These are phyloP conservation scores for Cardiosporidium cionae DNA, from an alignment of 169 alveolate species.

Conservation along the genomic window DNA sequence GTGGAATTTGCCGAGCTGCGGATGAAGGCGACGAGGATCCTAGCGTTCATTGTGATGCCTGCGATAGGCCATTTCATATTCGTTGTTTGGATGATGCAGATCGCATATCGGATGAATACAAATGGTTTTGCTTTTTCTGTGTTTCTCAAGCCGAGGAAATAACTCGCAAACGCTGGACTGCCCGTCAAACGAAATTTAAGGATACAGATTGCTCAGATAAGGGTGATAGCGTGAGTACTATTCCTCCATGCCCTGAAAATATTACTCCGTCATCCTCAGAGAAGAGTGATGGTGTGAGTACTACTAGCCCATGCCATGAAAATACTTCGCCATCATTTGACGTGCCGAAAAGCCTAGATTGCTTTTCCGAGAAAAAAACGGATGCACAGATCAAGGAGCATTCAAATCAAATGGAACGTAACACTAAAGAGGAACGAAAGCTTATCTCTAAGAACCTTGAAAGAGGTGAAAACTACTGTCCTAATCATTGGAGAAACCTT, in stretches of 20 bases:
- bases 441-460: no score
- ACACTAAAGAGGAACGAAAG: neutral
- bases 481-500: no score
- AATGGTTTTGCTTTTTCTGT: conserved; percentile 14
- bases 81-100: conserved; percentile 26
- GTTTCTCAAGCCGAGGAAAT: neutral
- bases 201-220: no score
- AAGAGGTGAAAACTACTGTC: no score
- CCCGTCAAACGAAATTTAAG: no score
- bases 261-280: no score
- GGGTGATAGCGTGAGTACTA: no score
- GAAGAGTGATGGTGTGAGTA: neutral
- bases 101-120: neutral
- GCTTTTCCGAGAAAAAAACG: neutral
- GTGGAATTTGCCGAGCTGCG: neutral
- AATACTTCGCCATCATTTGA: no score
- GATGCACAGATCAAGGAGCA: neutral
- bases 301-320: no score
- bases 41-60: conserved; percentile 56
- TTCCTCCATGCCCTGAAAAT: no score
- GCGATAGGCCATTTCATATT: conserved; percentile 57
- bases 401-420: neutral
- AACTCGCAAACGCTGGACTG: no score
- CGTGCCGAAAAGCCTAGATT: no score
- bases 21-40: conserved; percentile 23